Base-by-base conservation (phyloP, 2,329 filamentous ascomycete genomes). In the Thielaviopsis punctulata region DNA sequence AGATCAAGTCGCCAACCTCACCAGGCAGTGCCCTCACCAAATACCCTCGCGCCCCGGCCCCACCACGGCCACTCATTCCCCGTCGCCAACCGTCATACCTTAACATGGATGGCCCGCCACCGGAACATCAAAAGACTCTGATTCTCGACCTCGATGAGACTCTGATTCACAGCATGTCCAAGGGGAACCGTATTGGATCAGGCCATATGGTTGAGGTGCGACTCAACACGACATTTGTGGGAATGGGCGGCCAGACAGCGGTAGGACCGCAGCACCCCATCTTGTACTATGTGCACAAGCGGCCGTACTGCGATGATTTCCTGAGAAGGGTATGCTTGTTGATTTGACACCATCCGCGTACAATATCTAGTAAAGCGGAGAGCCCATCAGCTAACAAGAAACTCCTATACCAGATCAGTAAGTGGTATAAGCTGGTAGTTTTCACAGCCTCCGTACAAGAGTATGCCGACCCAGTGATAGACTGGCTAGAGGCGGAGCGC, bases 181-280 rank as follows among this genome's bases (percentile, higher is more conserved):
- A 95, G 65, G 92, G 92, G 25, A 89, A 90, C 51, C 79, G 90
- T 55, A 95, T 95, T 82, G 90, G 86, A 60, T 90, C 86, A 19
- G 92, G 92, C 18, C 92, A 98, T 68, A 98, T 98, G 92, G 89
- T 98, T 50, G 92, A 98, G 69, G 92, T 98, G 57, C 88, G 88
- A 60, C 75, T 95, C 56, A 86, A 84, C 63, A 82, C 82, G 54
- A 80, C 79, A 56, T 69, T 79, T 52, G 76, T 86, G 45, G 81
- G 79, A 52, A 76, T 78, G 47, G 80, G 78, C 27, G 80, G 82
- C 23, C 76, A 80, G 58, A 71, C 79, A 19, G 75, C 73, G 21
- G 69, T 86, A 23, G 86, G 85, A 7, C 86, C 88, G 41, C 90
- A 95, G 62, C 89, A 98, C 63, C 92, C 92, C 1, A 96, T 98